phyloP scores from a whole-genome alignment of 805 yeast genomes.

The Wickerhamiella allomyrinae region DNA sequence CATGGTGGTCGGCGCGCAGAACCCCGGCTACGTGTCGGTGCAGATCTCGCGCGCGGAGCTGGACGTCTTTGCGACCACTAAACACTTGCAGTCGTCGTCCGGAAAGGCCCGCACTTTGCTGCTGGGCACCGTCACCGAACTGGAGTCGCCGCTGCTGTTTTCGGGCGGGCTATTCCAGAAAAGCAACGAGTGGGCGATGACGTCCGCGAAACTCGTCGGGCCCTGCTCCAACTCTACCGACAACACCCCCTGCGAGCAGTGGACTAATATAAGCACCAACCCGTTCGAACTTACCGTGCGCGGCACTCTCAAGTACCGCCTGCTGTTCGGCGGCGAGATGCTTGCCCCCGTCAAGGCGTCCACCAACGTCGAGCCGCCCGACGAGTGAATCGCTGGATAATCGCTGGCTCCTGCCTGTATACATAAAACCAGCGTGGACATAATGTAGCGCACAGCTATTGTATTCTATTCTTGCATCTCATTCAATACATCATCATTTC shows the following conservation, averaged over 20 bases:
- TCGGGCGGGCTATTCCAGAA: slow-evolving; percentile 56
- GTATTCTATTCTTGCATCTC: no score
- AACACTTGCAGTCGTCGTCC: slow-evolving; percentile 16
- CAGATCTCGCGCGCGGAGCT: slow-evolving; percentile 50
- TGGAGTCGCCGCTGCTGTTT: slow-evolving; percentile 64
- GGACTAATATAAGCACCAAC: slow-evolving; percentile 60
- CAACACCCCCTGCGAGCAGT: slow-evolving; percentile 31
- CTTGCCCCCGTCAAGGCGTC: slow-evolving; percentile 16
- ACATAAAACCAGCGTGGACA: no score
- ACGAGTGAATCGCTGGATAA: neutral
- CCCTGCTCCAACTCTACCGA: slow-evolving; percentile 43
- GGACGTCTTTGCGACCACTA: slow-evolving; percentile 54
- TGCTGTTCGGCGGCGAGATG: slow-evolving; percentile 39
- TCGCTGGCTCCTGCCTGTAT: no score
- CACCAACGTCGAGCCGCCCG: slow-evolving; percentile 1
- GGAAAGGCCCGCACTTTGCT: slow-evolving; percentile 47
- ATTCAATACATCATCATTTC: no score
- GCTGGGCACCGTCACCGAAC: slow-evolving; percentile 48
- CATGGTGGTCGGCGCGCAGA: slow-evolving; percentile 61
- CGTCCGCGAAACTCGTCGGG: slow-evolving; percentile 53
- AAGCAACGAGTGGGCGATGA: slow-evolving; percentile 38
- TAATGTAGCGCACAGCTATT: no score
- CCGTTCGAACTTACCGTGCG: slow-evolving; percentile 78
- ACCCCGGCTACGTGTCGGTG: slow-evolving; percentile 73
- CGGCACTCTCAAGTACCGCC: slow-evolving; percentile 64